A percentile compares a stretch with the other conserved stretches of the same genome.
phyloP scores from a whole-genome alignment of 1,284 basidiomycete species.

The Apiotrichum siamense region DNA sequence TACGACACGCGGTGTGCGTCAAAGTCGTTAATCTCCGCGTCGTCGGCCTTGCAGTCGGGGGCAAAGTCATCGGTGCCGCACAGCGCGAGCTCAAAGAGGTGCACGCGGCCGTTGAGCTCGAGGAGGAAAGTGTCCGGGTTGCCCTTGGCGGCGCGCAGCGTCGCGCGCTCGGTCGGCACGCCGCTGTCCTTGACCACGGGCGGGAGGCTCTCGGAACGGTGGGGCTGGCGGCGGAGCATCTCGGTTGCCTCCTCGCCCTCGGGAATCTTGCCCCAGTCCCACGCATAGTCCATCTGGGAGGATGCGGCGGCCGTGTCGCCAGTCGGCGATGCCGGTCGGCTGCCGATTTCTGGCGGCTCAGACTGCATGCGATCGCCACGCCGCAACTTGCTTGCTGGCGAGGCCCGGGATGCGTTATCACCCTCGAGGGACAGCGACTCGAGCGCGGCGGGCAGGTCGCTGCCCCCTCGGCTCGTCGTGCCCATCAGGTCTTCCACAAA shows the following conservation, averaged over 20 bases:
- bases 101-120: slow-evolving; percentile 40
- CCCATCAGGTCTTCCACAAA: slow-evolving; percentile 18
- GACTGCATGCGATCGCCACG: slow-evolving; percentile 9
- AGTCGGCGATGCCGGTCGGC: slow-evolving; percentile 13
- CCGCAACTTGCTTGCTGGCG: slow-evolving; percentile 1
- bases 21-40: slow-evolving; percentile 41
- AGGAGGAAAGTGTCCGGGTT: slow-evolving; percentile 51
- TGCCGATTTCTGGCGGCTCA: slow-evolving; percentile 13
- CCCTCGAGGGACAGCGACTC: too few relatives aligned
- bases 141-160: slow-evolving; percentile 46
- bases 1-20: slow-evolving; percentile 50
- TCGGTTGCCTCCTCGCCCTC: slow-evolving; percentile 5
- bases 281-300: slow-evolving; percentile 38
- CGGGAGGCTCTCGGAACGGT: slow-evolving; percentile 9
- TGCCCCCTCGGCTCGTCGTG: not conserved
- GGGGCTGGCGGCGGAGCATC: not conserved
- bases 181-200: not conserved
- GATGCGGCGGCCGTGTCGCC: not conserved
- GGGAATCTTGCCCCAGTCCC: slow-evolving; percentile 41
- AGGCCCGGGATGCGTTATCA: not conserved
- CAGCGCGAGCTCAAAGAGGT: slow-evolving; percentile 52
- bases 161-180: not conserved
- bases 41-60: slow-evolving; percentile 22
- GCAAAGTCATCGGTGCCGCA: slow-evolving; percentile 39
- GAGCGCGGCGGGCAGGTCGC: slow-evolving; percentile 9